Conservation (phyloP, 805 yeast species). For the Peterozyma toletana region DNA sequence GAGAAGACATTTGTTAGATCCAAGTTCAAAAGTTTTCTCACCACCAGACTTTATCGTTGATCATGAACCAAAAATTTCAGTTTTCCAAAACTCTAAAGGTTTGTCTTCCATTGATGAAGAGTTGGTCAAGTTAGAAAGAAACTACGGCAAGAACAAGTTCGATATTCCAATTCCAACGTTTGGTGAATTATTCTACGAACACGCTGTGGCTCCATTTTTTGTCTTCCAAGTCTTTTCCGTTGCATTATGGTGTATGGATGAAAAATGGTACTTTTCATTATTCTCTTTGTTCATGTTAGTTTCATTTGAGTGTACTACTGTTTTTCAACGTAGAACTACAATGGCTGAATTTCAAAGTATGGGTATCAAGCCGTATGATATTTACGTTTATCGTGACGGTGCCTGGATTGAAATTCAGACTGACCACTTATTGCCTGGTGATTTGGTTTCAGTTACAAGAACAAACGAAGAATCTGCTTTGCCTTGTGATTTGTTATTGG, state of each 20-base stretch:
- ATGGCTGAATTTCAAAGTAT: constrained; percentile 93
- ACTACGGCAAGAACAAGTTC: constrained; percentile 80
- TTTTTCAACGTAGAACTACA: constrained; percentile 90
- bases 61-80: constrained; percentile 46
- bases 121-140: constrained; percentile 35
- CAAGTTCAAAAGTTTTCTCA: constrained; percentile 45
- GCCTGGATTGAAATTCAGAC: constrained; percentile 69
- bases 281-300: constrained; percentile 89
- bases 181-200: constrained; percentile 86
- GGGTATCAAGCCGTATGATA: constrained; percentile 89
- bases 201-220: constrained; percentile 96
- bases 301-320: constrained; percentile 89
- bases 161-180: constrained; percentile 96
- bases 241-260: constrained; percentile 93
- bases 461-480: constrained; percentile 87
- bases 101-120: constrained; percentile 16
- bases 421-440: constrained; percentile 82
- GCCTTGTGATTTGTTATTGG: constrained; percentile 85
- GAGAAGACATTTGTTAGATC: constrained; percentile 75
- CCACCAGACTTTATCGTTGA: constrained; percentile 80
- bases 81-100: constrained; percentile 41
- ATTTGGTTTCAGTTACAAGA: constrained; percentile 79
- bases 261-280: constrained; percentile 91
- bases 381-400: constrained; percentile 63
- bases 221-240: constrained; percentile 96